Evolutionary conservation across 331 rosid species (phyloP), one percentile per base, ranked within the genome.

Genomic region (Stylosanthes scabra): DNA sequence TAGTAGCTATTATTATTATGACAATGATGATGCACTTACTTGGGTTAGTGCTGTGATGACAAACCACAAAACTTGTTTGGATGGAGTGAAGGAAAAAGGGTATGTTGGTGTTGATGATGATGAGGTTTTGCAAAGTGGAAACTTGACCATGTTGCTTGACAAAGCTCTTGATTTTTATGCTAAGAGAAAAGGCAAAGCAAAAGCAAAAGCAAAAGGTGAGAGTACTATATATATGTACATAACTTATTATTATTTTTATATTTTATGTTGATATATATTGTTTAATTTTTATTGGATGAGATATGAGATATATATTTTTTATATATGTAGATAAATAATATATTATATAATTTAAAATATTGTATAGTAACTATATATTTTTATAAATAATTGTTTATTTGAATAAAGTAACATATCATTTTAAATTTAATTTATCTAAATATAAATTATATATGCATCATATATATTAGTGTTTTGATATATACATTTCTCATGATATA

Each of bases 31-130:
- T 71, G 91, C 82, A 1, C 60, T 68, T 11, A 78, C 81, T 0
- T 88, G 96, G 96, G 70, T 88, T 0, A 86, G 90, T 69, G 80
- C 77, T 9, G 69, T 90, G 62, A 73, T 86, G 72, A 86, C 85
- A 12, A 90, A 86, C 72, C 90, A 90, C 6, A 67, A 80, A 65
- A 83, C 78, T 25, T 88, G 90, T 54, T 76, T 83, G 81, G 91
- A 85, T 59, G 90, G 87, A 28, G 70, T 90, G 76, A 29, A 63
- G 1, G 88, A 83, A 74, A 80, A 81, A 57, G 85, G 85, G 31
- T 14, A 79, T 67, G 29, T 34, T 39, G 52, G 67, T 46, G 39
- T 6, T 34, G 6, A 34, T 34, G 70, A 49, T 59, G 70, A 49
- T 59, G 47, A 73, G 40, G 40, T 45, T 50, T 72, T 67, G 49